Evolutionary conservation across 108 stramenopile species (phyloP), one percentile per base, ranked within the genome.

Genomic region (Skeletonema grethae): DNA sequence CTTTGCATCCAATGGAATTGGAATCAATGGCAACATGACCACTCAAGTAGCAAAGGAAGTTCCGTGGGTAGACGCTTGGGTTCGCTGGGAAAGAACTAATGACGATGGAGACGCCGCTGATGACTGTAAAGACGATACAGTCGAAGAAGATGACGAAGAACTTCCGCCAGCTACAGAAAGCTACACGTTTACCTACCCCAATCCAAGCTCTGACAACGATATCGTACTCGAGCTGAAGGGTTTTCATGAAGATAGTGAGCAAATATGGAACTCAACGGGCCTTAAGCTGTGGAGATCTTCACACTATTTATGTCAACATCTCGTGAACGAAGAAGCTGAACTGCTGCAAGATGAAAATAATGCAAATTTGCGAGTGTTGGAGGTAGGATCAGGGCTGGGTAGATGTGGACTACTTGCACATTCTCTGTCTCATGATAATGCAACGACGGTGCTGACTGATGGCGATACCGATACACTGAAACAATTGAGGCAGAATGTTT

Each of bases 231-330:
- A 65, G 13, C 11, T 73, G 7, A 50, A 81, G 25, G 89, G 89
- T 2, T 83, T 65, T 67, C 61, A 73, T 24, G 35, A 60, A 34
- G 85, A 90, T 60, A 74, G 77, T 46, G 86, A 83, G 18, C 82
- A 85, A 62, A 89, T 73, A 24, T 84, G 75, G 84, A 82, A 84
- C 38, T 85, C 82, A 2, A 89, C 90, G 1, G 90, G 90, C 0
- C 63, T 91, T 35, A 91, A 88, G 8, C 35, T 91, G 38, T 91
- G 90, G 90, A 72, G 75, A 48, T 77, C 87, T 3, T 86, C 87
- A 13, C 64, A 87, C 20, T 67, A 79, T 55, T 63, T 91, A 50
- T 86, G 88, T 48, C 72, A 85, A 43, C 85, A 87, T 67, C 75
- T 88, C 31, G 50, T 20, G 31, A 31, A 57, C 20, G 50, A 50